Conservation (phyloP, 2,329 filamentous ascomycete genomes). For the Lizonia empirigonia region DNA sequence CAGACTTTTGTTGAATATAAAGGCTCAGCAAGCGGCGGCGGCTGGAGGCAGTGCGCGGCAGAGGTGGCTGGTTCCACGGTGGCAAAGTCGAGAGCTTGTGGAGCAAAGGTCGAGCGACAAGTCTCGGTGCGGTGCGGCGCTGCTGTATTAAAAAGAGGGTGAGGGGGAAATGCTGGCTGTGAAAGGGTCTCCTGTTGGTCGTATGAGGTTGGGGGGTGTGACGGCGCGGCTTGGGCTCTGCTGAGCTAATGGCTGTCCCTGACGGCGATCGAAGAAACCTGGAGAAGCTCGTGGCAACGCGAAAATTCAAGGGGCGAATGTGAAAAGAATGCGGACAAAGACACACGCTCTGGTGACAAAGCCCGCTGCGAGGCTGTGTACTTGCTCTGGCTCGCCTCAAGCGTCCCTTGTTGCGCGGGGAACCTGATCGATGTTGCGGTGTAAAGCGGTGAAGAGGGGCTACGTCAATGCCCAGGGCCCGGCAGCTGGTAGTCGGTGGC, state of each 20-base stretch:
- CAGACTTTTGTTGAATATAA: conserved; percentile 20
- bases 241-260: conserved; percentile 17
- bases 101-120: conserved; percentile 8
- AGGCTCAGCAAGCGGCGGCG: conserved; percentile 22
- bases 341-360: conserved; percentile 4
- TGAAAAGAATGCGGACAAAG: conserved; percentile 11
- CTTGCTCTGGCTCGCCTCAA: conserved; percentile 3
- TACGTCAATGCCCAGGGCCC: conserved; percentile 16
- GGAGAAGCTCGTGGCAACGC: conserved; percentile 16
- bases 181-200: conserved; percentile 10
- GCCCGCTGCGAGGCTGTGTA: conserved; percentile 13
- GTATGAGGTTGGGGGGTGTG: conserved; percentile 15
- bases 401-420: conserved; percentile 8
- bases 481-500: conserved; percentile 11
- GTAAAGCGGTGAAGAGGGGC: conserved; percentile 15
- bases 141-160: conserved; percentile 8
- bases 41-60: conserved; percentile 33
- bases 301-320: conserved; percentile 4
- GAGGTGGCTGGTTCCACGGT: conserved; percentile 19
- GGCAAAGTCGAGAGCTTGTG: conserved; percentile 9
- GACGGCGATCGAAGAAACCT: conserved; percentile 14
- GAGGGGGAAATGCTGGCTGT: conserved; percentile 5
- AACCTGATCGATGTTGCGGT: conserved; percentile 14
- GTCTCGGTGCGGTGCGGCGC: background rate
- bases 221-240: conserved; percentile 14